These are phyloP conservation scores for Ophiostoma australiae DNA, from an alignment of 2,329 filamentous ascomycete species.

Conservation along the genomic window DNA sequence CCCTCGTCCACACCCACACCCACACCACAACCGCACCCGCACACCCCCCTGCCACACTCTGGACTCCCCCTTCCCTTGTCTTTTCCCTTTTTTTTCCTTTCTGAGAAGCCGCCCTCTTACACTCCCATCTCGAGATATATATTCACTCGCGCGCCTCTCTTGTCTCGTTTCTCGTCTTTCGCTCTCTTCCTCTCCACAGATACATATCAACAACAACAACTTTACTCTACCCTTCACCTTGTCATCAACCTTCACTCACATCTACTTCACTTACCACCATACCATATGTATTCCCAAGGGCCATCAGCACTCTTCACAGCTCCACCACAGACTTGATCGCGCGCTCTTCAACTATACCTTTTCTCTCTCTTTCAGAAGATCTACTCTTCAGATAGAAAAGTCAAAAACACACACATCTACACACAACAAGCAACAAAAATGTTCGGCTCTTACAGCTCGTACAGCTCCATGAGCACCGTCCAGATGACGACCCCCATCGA, in stretches of 20 bases:
- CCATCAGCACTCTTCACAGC: slow-evolving; percentile 14
- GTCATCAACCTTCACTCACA: background rate
- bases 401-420: background rate
- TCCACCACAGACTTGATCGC: slow-evolving; percentile 15
- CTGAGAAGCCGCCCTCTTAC: background rate
- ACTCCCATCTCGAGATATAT: slow-evolving; percentile 14
- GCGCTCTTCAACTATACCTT: background rate
- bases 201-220: slow-evolving; percentile 8
- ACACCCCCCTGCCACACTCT: slow-evolving; percentile 5
- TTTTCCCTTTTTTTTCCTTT: background rate
- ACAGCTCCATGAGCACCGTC: slow-evolving; percentile 45
- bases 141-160: slow-evolving; percentile 9
- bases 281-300: slow-evolving; percentile 16
- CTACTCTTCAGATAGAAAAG: too few relatives aligned
- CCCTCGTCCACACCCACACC: background rate
- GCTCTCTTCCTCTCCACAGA: slow-evolving; percentile 9
- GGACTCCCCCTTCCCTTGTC: slow-evolving; percentile 13
- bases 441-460: slow-evolving; percentile 48
- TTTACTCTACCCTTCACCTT: background rate
- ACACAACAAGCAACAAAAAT: slow-evolving; percentile 34
- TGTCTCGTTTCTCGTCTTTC: background rate
- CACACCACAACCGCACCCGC: background rate
- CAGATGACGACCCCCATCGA: slow-evolving; percentile 42
- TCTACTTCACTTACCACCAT: background rate
- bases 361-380: background rate